These are phyloP conservation scores for Colletotrichum musae DNA, from an alignment of 2,329 filamentous ascomycete species.

Conservation along the genomic window DNA sequence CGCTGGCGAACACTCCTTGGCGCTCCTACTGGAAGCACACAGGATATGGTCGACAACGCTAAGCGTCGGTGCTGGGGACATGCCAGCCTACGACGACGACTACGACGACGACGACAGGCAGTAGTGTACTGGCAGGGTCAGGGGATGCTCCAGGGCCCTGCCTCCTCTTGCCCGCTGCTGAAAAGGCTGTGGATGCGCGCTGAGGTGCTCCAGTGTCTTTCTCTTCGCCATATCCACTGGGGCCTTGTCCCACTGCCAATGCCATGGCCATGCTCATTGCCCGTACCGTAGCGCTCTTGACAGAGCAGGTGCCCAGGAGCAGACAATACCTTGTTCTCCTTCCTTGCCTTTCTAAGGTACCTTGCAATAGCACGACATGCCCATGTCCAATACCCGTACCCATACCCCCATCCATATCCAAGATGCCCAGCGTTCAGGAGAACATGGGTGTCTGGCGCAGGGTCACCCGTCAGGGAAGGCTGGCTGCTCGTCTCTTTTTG, in stretches of 20 bases:
- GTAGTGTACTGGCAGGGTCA: slow-evolving; percentile 13
- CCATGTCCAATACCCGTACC: slow-evolving; percentile 1
- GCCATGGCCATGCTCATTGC: not conserved
- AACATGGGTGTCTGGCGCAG: slow-evolving; percentile 26
- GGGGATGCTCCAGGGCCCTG: slow-evolving; percentile 3
- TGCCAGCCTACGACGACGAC: slow-evolving; percentile 5
- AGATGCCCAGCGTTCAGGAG: not conserved
- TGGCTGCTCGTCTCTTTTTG: slow-evolving; percentile 31
- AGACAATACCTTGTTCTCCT: not conserved
- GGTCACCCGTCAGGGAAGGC: slow-evolving; percentile 39
- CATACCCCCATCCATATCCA: slow-evolving; percentile 7
- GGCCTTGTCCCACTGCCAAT: slow-evolving; percentile 14
- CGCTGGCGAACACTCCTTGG: slow-evolving; percentile 31
- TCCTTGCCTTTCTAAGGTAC: not conserved
- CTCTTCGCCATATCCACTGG: no score
- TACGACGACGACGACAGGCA: no score
- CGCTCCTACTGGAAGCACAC: slow-evolving; percentile 22
- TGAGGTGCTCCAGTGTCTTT: no score
- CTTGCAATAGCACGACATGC: not conserved
- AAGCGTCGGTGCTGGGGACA: slow-evolving; percentile 24
- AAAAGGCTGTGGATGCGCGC: no score
- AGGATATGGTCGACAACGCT: slow-evolving; percentile 11
- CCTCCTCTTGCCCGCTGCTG: no score
- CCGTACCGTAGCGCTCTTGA: not conserved
- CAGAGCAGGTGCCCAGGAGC: no score